Conservation (phyloP, 495 filamentous ascomycete species). For the Apodospora peruviana region DNA sequence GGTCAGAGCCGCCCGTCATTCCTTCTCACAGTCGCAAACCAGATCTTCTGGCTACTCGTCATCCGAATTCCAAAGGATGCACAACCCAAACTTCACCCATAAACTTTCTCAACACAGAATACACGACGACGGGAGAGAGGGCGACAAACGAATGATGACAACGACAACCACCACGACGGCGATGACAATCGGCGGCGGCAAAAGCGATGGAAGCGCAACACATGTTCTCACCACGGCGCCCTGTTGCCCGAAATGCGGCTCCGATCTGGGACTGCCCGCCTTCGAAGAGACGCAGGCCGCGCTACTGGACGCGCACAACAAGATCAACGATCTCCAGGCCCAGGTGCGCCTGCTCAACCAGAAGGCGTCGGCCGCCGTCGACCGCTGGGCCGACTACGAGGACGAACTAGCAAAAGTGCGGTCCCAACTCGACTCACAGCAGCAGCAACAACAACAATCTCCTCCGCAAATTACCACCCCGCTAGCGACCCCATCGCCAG, state of each 20-base stretch:
- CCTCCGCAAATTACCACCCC: background rate
- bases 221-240: background rate
- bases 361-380: constrained; percentile 69
- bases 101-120: no score
- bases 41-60: no score
- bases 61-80: no score
- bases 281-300: constrained; percentile 45
- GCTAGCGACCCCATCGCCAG: constrained; percentile 15
- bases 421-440: constrained; percentile 26
- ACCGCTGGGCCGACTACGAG: constrained; percentile 92
- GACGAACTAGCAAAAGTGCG: constrained; percentile 72
- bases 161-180: no score
- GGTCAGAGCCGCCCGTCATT: no score
- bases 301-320: constrained; percentile 52
- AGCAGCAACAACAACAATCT: constrained; percentile 7
- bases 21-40: no score
- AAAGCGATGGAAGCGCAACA: no score
- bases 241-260: constrained; percentile 35
- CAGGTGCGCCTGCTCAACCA: constrained; percentile 69
- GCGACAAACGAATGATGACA: no score
- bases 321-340: constrained; percentile 75
- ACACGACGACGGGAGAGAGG: no score
- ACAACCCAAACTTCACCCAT: no score
- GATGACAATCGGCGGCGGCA: no score
- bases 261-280: constrained; percentile 28